Base-by-base conservation (phyloP, 225 moss, liverwort and hornwort genomes). In the Climacium dendroides region DNA sequence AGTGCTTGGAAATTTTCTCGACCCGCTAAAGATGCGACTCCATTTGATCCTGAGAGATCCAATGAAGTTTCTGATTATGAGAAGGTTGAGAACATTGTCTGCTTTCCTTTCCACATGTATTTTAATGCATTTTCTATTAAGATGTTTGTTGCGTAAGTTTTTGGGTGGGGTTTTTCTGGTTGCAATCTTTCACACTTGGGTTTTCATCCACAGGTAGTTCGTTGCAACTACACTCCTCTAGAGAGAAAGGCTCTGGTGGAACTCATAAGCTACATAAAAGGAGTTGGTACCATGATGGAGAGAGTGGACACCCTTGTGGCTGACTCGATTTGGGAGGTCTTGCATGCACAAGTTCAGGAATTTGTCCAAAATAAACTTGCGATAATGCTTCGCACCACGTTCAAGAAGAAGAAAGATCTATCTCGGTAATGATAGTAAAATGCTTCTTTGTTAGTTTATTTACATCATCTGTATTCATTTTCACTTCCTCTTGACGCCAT, bases 1-100 rank as follows among this genome's bases (percentile, higher is more conserved):
- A 96, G 96, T 87, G 99, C 99, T 54, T 99, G 99, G 99, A 99
- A 99, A 80, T 99, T 99, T 90, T 97, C 99, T 76, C 93, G 99
- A 85, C 99, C 99, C 37, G 95, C 99, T 62, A 99, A 99, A 87
- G 96, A 97, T 93, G 96, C 97, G 72, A 94, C 95, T 66, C 96
- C 99, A 26, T 99, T 96, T 88, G 99, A 99, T 92, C 88, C 91
- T 41, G 93, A 94, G 83, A 91, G 94, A 89, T 94, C 94, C 43
- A 90, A 79, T 65, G 94, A 94, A 64, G 96, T 99, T 57, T 94
- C 94, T 81, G 99, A 99, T 89, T 99, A 99, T 91, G 99, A 99
- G 90, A 99, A 97, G 95, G 99, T 99, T 86, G 55, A n/a, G 57
- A 83, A 15, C 82, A 70, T 65, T 81, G 22, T 88, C 82, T 63